A percentile compares a stretch with the other conserved stretches of the same genome.
phyloP scores from a whole-genome alignment of 331 rosid genomes.

The Rhamnella rubrinervis region DNA sequence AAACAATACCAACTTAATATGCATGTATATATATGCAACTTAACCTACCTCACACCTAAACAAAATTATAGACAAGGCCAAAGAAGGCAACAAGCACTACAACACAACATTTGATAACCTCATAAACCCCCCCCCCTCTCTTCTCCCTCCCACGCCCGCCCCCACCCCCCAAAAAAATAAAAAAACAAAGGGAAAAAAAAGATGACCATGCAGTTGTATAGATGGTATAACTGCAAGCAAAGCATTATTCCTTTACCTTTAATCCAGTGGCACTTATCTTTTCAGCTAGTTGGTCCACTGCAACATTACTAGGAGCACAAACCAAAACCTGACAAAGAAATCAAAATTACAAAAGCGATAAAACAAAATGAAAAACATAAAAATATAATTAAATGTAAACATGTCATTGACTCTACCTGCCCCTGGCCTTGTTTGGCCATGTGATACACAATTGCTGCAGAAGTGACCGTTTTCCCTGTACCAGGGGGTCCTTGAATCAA shows the following conservation, averaged over 20 bases:
- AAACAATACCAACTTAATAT: background rate
- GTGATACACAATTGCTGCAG: conserved; percentile 99
- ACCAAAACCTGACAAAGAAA: conserved; percentile 74
- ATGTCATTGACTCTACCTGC: conserved; percentile 49
- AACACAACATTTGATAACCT: no score
- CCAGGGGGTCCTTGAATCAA: conserved; percentile 99
- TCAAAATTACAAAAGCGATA: background rate
- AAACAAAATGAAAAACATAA: background rate
- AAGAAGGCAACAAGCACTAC: background rate
- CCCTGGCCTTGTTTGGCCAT: conserved; percentile 99
- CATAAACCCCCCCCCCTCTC: no score
- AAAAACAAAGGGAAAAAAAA: conserved; percentile 2
- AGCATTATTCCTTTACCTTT: conserved; percentile 53
- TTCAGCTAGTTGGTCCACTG: conserved; percentile 97
- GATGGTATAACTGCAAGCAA: background rate
- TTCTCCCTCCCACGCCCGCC: no score
- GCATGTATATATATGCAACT: no score
- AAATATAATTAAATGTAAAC: background rate
- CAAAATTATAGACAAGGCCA: background rate
- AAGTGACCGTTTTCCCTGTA: conserved; percentile 97
- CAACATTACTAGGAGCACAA: conserved; percentile 99
- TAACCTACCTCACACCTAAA: background rate
- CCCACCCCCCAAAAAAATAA: background rate
- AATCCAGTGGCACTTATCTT: conserved; percentile 97
- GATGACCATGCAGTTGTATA: background rate